A percentile compares a stretch with the other conserved stretches of the same genome.
Conservation (phyloP, 2,329 filamentous ascomycete genomes). For the Penicillium oxalicum region DNA sequence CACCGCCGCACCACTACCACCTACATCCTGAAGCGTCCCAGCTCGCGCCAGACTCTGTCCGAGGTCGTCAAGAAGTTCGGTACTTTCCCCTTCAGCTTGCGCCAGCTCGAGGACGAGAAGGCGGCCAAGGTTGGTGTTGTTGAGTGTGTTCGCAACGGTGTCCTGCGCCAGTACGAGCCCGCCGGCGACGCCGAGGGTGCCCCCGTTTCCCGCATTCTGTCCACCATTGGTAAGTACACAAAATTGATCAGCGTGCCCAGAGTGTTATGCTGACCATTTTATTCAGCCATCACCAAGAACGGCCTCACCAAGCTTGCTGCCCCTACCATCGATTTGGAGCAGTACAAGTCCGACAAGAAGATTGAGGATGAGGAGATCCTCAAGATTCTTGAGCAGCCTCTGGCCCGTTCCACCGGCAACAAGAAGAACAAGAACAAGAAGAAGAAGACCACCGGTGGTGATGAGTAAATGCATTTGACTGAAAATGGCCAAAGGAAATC, state of each 20-base stretch:
- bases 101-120: slow-evolving; percentile 94
- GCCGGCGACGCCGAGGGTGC: slow-evolving; percentile 87
- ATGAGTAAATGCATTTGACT: slow-evolving; percentile 33
- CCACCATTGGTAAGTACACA: slow-evolving; percentile 73
- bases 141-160: slow-evolving; percentile 88
- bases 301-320: slow-evolving; percentile 80
- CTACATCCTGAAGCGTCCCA: slow-evolving; percentile 88
- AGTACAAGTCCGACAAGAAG: slow-evolving; percentile 94
- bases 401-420: slow-evolving; percentile 56
- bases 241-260: not conserved
- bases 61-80: slow-evolving; percentile 97
- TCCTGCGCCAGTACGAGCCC: slow-evolving; percentile 93
- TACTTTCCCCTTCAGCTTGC: slow-evolving; percentile 93
- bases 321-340: slow-evolving; percentile 68
- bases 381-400: slow-evolving; percentile 84
- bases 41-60: slow-evolving; percentile 83
- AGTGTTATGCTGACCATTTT: not conserved
- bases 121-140: slow-evolving; percentile 92
- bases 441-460: slow-evolving; percentile 54
- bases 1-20: slow-evolving; percentile 89
- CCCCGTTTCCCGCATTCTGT: slow-evolving; percentile 79
- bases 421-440: slow-evolving; percentile 92
- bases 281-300: slow-evolving; percentile 89
- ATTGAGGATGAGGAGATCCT: slow-evolving; percentile 93
- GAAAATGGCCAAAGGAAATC: slow-evolving; percentile 10